Base-by-base conservation (phyloP, 164 flowering plant genomes). In the Chloranthus sessilifolius region DNA sequence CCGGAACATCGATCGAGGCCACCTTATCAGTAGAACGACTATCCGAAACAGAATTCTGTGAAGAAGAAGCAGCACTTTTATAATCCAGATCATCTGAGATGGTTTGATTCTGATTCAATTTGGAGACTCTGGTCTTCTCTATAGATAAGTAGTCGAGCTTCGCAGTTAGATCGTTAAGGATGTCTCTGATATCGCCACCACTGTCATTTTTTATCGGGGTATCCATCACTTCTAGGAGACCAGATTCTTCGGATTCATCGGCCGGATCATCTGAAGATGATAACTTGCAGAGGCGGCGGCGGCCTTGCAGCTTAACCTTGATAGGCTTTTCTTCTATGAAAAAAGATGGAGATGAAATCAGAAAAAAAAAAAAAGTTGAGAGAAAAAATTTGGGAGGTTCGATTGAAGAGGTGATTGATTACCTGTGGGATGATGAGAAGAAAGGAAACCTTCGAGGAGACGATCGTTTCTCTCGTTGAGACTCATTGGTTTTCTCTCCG, bases 391-490 rank as follows among this genome's bases (percentile, higher is more conserved):
- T 15, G 5, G 19, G 11, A 19, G 9, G 26, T 7, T 22, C 21
- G 9, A 3, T 3, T 29, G 15, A 42, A 2, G 0, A 43, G 2
- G 14, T 7, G 5, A 5, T 5, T 33, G 1, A 2, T 9, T 41
- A 52, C 58, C 59, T 40, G 47, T 27, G 14, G 56, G 19, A 21
- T 23, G 33, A 14, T 19, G 24, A 33, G 23, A 49, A 62, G 80
- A 57, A 3, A 85, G 66, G 37, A 73, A 61, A 56, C 68, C 75
- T 28, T 62, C 59, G 34, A 86, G 80, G 54, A 76, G 54, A 19
- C 78, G 85, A 14, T 69, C 66, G 65, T 74, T 80, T 30, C 82
- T 62, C 57, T 83, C 73, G 73, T 87, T 87, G 36, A 87, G 77
- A 54, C 89, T 81, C 47, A 68, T 45, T 5, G 87, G 79, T 35